phyloP scores from a whole-genome alignment of 2,329 filamentous ascomycete species.

The Aspergillus melleus region DNA sequence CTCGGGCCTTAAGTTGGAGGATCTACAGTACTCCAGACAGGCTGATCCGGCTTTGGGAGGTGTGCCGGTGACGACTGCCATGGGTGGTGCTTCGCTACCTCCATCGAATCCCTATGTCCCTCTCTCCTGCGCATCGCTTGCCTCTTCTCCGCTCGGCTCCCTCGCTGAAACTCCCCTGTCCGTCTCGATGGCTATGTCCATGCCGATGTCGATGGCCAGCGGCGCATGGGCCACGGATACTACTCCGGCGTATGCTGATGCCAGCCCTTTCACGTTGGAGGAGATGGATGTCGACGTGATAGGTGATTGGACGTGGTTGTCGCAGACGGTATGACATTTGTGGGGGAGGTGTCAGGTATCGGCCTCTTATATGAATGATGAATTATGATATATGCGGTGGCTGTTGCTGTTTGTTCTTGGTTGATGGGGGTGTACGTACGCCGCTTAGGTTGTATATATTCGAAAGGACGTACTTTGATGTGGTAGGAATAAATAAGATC shows the following conservation, averaged over 20 bases:
- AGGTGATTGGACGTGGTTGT: neutral
- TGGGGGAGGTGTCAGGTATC: neutral
- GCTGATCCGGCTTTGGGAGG: neutral
- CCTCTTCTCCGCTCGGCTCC: neutral
- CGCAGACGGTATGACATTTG: neutral
- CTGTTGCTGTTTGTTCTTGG: neutral
- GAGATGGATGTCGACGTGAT: neutral
- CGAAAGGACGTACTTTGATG: no score
- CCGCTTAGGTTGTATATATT: neutral
- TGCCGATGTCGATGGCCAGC: neutral
- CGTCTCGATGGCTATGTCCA: neutral
- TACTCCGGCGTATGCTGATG: neutral
- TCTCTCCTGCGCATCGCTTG: neutral
- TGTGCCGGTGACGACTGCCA: neutral
- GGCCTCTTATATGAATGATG: neutral
- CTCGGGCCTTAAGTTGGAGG: neutral
- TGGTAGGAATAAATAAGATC: no score
- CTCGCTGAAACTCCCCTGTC: neutral
- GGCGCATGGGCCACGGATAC: neutral
- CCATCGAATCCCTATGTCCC: neutral
- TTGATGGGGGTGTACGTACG: no score
- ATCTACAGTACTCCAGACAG: neutral
- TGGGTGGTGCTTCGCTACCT: neutral
- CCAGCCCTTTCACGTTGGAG: neutral
- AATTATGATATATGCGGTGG: neutral